Evolutionary conservation across 371 early-diverging fungal genomes (phyloP).

Genomic region (Mucor circinelloides): DNA sequence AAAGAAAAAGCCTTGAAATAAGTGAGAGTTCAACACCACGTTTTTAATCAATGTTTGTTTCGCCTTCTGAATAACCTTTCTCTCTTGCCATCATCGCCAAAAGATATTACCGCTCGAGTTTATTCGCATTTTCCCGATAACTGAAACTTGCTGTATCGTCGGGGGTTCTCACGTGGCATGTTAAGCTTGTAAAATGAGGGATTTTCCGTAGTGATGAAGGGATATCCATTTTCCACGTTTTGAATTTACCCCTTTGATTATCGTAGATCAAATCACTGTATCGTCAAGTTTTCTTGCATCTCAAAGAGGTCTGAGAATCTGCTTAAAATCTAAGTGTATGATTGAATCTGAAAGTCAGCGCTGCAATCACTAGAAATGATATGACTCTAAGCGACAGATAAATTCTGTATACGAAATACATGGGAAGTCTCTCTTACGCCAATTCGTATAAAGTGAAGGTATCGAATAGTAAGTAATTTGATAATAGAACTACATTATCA

Average conservation of each 20-base stretch:
- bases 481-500: not conserved
- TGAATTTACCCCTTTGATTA: not conserved
- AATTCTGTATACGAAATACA: no score
- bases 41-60: conserved; percentile 8
- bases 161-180: not conserved
- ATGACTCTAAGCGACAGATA: no score
- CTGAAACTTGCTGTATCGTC: not conserved
- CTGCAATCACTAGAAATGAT: no score
- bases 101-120: not conserved
- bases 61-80: not conserved
- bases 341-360: no score
- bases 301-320: no score
- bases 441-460: no score
- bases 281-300: not conserved
- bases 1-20: conserved; percentile 2
- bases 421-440: no score
- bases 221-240: not conserved
- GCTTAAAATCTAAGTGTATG: no score
- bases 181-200: not conserved
- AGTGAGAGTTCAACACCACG: conserved; percentile 10
- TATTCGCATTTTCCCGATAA: conserved; percentile 2
- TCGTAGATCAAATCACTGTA: not conserved
- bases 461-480: no score
- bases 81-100: not conserved
- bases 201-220: not conserved